Evolutionary conservation across 257 asterid genomes (phyloP).

Genomic region (Jacaranda mimosifolia): DNA sequence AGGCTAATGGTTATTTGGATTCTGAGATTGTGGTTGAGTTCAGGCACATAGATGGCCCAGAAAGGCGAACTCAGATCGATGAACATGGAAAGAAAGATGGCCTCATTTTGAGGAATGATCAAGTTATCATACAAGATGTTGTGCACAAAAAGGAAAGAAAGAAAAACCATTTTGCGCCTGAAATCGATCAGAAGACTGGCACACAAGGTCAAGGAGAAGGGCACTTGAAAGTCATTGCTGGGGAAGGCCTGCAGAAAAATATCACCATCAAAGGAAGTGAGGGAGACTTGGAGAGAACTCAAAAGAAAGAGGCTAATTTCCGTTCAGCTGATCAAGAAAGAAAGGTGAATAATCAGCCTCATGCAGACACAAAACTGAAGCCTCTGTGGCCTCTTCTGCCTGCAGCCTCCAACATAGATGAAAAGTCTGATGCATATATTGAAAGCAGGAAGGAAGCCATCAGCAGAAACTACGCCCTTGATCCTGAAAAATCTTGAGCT

Average conservation of each 20-base stretch:
- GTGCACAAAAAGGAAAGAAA: not conserved
- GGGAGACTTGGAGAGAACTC: not conserved
- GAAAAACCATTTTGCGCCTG: not conserved
- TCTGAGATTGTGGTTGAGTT: constrained; percentile 55
- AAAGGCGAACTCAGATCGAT: not conserved
- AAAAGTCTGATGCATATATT: constrained; percentile 63
- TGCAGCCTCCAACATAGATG: constrained; percentile 55
- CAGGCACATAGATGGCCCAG: constrained; percentile 46
- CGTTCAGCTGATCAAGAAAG: constrained; percentile 18
- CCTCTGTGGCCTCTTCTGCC: constrained; percentile 40
- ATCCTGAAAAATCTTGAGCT: constrained; percentile 34
- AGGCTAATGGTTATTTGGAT: constrained; percentile 13
- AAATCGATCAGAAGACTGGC: not conserved
- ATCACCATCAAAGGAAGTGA: constrained; percentile 35
- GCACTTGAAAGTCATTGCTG: not conserved
- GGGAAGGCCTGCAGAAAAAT: not conserved
- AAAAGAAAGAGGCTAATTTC: not conserved
- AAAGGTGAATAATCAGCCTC: constrained; percentile 4
- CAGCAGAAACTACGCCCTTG: constrained; percentile 41
- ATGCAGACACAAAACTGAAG: constrained; percentile 34
- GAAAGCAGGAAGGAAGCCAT: constrained; percentile 58
- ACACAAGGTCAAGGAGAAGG: not conserved
- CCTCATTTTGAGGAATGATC: constrained; percentile 23
- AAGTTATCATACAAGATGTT: not conserved
- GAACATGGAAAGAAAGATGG: constrained; percentile 30